A percentile compares a stretch with the other conserved stretches of the same genome.
phyloP scores from a whole-genome alignment of 495 filamentous ascomycete genomes.

The Tuber microsphaerosporum region DNA sequence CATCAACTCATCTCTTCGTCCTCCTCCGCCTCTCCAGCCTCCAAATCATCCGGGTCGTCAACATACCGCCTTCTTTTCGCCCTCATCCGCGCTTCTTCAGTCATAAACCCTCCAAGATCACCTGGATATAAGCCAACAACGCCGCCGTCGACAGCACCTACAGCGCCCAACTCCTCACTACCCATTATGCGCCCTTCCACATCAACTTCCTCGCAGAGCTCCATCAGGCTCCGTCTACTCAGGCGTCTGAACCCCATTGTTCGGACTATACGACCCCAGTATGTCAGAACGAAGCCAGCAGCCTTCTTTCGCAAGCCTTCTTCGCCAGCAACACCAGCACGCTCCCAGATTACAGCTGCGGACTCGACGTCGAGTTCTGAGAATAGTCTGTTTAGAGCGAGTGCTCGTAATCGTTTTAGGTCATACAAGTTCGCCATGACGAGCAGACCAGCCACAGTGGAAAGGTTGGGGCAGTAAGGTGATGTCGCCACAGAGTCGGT shows the following conservation, averaged over 20 bases:
- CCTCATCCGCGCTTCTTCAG: constrained; percentile 25
- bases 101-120: constrained; percentile 22
- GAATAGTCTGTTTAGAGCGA: constrained; percentile 79
- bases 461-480: constrained; percentile 59
- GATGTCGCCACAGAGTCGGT: constrained; percentile 74
- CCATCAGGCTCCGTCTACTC: constrained; percentile 67
- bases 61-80: constrained; percentile 26
- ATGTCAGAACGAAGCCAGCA: constrained; percentile 74
- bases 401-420: constrained; percentile 79
- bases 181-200: constrained; percentile 78
- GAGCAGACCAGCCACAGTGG: constrained; percentile 87
- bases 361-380: constrained; percentile 89
- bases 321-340: constrained; percentile 78
- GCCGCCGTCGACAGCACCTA: constrained; percentile 23
- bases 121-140: constrained; percentile 17
- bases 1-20: constrained; percentile 37
- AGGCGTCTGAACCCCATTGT: constrained; percentile 78
- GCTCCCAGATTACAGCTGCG: constrained; percentile 92
- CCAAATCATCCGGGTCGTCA: constrained; percentile 29
- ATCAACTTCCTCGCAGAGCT: constrained; percentile 88
- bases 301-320: constrained; percentile 87
- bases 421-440: constrained; percentile 98
- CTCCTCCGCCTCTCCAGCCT: constrained; percentile 29
- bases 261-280: constrained; percentile 92
- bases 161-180: constrained; percentile 48